phyloP scores from a whole-genome alignment of 1,284 basidiomycete species.

The Dichomitus squalens region DNA sequence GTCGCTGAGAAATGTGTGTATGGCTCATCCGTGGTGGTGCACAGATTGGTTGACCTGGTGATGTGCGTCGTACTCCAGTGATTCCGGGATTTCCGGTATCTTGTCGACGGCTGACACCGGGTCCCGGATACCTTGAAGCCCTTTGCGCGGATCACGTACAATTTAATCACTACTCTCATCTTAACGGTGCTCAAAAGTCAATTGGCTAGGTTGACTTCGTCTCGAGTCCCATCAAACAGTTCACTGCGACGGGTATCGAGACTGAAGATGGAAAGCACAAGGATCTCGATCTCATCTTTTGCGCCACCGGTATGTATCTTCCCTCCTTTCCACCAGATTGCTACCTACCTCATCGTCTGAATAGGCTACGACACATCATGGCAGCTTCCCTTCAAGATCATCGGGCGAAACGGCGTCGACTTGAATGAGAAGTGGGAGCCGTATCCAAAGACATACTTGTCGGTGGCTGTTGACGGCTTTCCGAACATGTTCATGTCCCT shows the following conservation, averaged over 20 bases:
- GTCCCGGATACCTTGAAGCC: conserved; percentile 66
- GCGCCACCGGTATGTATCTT: conserved; percentile 29
- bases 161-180: neutral
- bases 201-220: conserved; percentile 60
- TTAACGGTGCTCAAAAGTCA: too few species aligned
- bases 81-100: conserved; percentile 59
- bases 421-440: conserved; percentile 54
- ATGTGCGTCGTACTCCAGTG: conserved; percentile 41
- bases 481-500: conserved; percentile 61
- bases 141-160: conserved; percentile 59
- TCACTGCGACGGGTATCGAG: conserved; percentile 57
- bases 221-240: conserved; percentile 47
- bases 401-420: conserved; percentile 51
- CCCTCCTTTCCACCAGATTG: neutral
- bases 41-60: too few species aligned
- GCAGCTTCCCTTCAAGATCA: conserved; percentile 51
- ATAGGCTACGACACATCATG: conserved; percentile 56
- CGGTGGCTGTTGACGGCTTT: conserved; percentile 57
- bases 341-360: neutral
- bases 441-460: conserved; percentile 57
- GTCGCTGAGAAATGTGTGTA: conserved; percentile 54
- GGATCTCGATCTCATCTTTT: conserved; percentile 56
- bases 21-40: neutral
- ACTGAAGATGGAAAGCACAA: conserved; percentile 53
- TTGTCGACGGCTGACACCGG: conserved; percentile 63